Conservation (phyloP, 2,329 filamentous ascomycete species). For the Monilinia fructigena region DNA sequence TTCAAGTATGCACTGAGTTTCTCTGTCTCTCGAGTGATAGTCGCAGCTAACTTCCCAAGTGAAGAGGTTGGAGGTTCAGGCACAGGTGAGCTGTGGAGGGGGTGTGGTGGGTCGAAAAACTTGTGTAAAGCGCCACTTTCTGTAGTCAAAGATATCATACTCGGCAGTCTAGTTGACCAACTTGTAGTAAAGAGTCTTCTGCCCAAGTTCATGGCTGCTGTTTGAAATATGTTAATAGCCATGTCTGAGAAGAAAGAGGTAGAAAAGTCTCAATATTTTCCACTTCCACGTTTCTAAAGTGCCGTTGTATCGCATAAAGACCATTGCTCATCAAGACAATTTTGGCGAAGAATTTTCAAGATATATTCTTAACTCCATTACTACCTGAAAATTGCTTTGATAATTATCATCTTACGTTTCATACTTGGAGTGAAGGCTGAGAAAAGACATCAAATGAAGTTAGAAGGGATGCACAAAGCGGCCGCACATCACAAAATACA, state of each 20-base stretch:
- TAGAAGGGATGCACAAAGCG: background rate
- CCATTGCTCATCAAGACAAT: background rate
- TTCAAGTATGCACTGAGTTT: conserved; percentile 51
- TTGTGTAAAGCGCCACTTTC: background rate
- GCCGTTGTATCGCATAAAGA: background rate
- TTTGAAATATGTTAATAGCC: background rate
- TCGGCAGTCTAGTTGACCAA: background rate
- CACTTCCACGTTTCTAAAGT: background rate
- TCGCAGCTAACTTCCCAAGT: conserved; percentile 43
- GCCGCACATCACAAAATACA: background rate
- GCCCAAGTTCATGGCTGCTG: background rate
- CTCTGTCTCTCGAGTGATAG: conserved; percentile 50
- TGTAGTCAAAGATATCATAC: background rate
- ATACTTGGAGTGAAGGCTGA: background rate
- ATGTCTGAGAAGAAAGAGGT: background rate
- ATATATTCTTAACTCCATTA: background rate
- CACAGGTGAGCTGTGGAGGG: background rate
- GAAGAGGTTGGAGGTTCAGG: background rate
- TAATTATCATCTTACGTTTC: background rate
- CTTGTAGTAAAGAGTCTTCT: background rate
- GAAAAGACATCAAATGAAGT: background rate
- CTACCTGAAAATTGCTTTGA: background rate
- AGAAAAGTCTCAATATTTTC: background rate
- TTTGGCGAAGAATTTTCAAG: background rate
- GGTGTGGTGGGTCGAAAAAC: background rate